phyloP scores from a whole-genome alignment of 176 grass and related monocot genomes.

The Poa pratensis region DNA sequence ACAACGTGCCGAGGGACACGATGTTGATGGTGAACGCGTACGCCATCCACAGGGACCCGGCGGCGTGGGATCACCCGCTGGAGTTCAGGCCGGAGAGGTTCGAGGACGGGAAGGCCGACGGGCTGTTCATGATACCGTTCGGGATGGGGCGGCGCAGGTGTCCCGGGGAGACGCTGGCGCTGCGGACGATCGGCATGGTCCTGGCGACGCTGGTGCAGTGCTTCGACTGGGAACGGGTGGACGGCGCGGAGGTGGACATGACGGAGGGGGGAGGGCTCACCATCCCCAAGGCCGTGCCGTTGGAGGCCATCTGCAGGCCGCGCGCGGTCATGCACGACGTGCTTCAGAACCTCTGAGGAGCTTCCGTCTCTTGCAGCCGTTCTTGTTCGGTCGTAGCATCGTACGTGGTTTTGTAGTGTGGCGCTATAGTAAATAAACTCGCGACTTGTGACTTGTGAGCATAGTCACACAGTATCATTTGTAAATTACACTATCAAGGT shows the following conservation, averaged over 20 bases:
- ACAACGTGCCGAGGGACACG: slow-evolving; percentile 52
- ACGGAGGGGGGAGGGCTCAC: slow-evolving; percentile 37
- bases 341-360: slow-evolving; percentile 34
- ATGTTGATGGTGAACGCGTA: slow-evolving; percentile 72
- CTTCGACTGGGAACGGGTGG: slow-evolving; percentile 64
- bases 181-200: slow-evolving; percentile 42
- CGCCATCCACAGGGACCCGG: slow-evolving; percentile 64
- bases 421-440: neutral
- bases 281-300: slow-evolving; percentile 44
- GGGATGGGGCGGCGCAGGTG: slow-evolving; percentile 71
- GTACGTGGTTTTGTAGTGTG: neutral
- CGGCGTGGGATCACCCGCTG: slow-evolving; percentile 39
- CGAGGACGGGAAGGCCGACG: slow-evolving; percentile 31
- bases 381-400: neutral
- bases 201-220: slow-evolving; percentile 66
- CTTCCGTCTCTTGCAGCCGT: neutral
- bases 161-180: slow-evolving; percentile 63
- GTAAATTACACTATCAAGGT: no score
- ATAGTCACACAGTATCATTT: no score
- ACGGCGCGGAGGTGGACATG: slow-evolving; percentile 56
- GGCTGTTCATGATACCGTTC: slow-evolving; percentile 55
- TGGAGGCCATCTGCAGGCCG: slow-evolving; percentile 52
- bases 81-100: slow-evolving; percentile 73
- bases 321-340: slow-evolving; percentile 39
- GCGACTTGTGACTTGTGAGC: neutral